A percentile compares a stretch with the other conserved stretches of the same genome.
Conservation (phyloP, 306 rosid species). For the Prunus padus region DNA sequence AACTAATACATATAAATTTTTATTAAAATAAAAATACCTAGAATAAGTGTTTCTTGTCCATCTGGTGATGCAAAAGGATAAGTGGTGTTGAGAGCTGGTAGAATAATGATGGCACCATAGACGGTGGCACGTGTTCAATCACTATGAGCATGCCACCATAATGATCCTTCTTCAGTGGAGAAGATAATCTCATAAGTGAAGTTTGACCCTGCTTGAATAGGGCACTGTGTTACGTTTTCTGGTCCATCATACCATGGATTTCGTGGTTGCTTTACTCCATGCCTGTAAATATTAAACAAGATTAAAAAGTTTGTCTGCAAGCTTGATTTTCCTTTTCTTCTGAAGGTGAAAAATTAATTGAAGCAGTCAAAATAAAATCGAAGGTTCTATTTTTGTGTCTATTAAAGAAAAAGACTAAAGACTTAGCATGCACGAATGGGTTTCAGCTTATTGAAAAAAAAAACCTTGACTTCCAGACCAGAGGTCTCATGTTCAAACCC, state of each 20-base stretch:
- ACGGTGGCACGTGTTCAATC: constrained; percentile 41
- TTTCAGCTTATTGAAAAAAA: background rate
- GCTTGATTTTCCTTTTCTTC: too few relatives aligned
- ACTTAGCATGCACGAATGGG: too few relatives aligned
- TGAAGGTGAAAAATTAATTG: too few relatives aligned
- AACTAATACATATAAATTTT: too few relatives aligned
- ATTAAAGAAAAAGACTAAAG: too few relatives aligned
- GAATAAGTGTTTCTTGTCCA: constrained; percentile 4
- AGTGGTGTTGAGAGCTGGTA: background rate
- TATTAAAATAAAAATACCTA: constrained; percentile 9
- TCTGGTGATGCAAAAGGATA: constrained; percentile 31
- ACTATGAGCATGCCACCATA: constrained; percentile 53
- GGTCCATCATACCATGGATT: constrained; percentile 51
- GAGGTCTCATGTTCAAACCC: too few relatives aligned
- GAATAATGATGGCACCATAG: constrained; percentile 33
- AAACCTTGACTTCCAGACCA: too few relatives aligned
- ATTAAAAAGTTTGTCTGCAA: too few relatives aligned
- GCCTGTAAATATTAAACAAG: constrained; percentile 7
- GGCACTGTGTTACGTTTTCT: constrained; percentile 39
- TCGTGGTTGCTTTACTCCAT: background rate
- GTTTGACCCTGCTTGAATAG: constrained; percentile 25
- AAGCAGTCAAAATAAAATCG: too few relatives aligned
- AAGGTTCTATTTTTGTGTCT: too few relatives aligned
- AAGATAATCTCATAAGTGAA: constrained; percentile 32
- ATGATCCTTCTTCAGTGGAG: constrained; percentile 37